A percentile compares a stretch with the other conserved stretches of the same genome.
phyloP scores from a whole-genome alignment of 208 protist genomes.

The Novymonas esmeraldas region DNA sequence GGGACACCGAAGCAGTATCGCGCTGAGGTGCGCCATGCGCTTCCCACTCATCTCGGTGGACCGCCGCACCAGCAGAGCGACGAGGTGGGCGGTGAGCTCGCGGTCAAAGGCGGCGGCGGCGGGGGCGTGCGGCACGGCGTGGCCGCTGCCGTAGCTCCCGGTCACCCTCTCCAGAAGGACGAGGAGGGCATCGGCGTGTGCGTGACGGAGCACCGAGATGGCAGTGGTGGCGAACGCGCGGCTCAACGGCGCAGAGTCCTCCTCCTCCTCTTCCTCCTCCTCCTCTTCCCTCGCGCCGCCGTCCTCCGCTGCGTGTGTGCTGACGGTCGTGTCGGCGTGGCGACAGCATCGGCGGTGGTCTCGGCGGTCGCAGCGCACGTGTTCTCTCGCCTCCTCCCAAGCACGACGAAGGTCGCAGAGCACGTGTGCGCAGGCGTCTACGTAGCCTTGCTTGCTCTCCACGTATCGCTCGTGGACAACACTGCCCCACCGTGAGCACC shows the following conservation, averaged over 20 bases:
- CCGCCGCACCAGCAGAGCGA: neutral
- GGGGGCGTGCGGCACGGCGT: neutral
- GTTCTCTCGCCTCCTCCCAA: too few species aligned
- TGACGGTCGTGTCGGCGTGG: too few species aligned
- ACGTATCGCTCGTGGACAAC: neutral
- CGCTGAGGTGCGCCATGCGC: conserved; percentile 27
- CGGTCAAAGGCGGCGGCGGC: neutral
- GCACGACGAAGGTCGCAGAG: neutral
- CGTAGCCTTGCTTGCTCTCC: neutral
- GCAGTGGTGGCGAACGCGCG: neutral
- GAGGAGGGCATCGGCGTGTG: conserved; percentile 53
- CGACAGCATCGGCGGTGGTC: neutral
- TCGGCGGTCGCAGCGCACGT: too few species aligned
- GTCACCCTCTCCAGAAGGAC: conserved; percentile 43
- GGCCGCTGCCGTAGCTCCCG: neutral
- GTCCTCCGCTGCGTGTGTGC: too few species aligned
- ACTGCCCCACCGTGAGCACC: conserved; percentile 3
- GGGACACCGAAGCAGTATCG: conserved; percentile 6
- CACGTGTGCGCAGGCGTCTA: neutral
- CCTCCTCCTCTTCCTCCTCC: neutral
- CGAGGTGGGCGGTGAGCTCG: conserved; percentile 6
- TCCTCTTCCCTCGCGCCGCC: too few species aligned
- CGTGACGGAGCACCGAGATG: neutral
- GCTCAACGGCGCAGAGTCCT: too few species aligned
- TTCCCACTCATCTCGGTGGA: conserved; percentile 11